Evolutionary conservation across 768 basidiomycete genomes (phyloP).

Genomic region (Mycena chlorophos): DNA sequence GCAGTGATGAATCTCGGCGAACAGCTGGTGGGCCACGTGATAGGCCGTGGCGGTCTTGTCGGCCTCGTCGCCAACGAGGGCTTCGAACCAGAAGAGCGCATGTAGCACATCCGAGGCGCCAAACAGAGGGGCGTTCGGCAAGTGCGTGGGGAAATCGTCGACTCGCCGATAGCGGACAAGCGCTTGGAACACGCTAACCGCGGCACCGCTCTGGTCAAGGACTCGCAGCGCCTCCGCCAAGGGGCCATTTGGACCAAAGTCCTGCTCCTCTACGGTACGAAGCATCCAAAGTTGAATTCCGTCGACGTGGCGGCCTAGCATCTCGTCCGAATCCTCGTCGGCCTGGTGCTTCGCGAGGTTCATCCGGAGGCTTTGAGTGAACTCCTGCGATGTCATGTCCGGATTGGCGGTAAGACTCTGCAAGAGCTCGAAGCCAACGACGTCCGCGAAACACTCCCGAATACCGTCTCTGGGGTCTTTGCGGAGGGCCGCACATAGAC

Average conservation of each 20-base stretch:
- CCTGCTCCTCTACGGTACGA: constrained; percentile 66
- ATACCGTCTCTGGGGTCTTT: constrained; percentile 55
- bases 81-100: constrained; percentile 61
- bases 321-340: constrained; percentile 34
- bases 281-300: constrained; percentile 59
- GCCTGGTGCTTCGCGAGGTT: constrained; percentile 33
- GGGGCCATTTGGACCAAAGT: constrained; percentile 51
- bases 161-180: constrained; percentile 53
- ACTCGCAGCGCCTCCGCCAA: constrained; percentile 49
- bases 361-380: constrained; percentile 38
- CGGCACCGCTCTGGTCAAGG: constrained; percentile 35
- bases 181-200: constrained; percentile 46
- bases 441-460: constrained; percentile 64
- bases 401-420: constrained; percentile 37
- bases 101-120: constrained; percentile 48
- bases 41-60: constrained; percentile 64
- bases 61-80: constrained; percentile 39
- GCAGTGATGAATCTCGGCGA: constrained; percentile 62
- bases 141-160: constrained; percentile 53
- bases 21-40: constrained; percentile 73
- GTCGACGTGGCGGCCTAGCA: constrained; percentile 50
- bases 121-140: constrained; percentile 67
- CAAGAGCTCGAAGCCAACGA: constrained; percentile 63
- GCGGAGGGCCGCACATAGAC: constrained; percentile 61
- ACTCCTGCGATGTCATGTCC: constrained; percentile 25